Evolutionary conservation across 2,329 filamentous ascomycete species (phyloP), one percentile per base, ranked within the genome.

Genomic region (Fusarium sororula): DNA sequence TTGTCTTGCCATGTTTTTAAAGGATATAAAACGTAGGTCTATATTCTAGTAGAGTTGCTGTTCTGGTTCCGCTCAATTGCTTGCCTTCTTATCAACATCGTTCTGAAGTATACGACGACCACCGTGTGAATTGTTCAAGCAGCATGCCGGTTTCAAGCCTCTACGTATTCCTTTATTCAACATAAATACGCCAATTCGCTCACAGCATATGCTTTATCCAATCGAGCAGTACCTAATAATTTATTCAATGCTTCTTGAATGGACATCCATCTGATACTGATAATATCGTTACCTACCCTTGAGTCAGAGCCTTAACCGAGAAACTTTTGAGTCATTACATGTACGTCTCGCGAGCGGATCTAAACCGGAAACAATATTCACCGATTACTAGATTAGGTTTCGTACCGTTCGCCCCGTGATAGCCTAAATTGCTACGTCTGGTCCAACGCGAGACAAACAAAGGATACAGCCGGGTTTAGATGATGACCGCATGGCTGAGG

Each of bases 121-220:
- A 24, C 24, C 24, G 24, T 24, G 24, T 24, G 24, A 9, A 11
- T 24, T 24, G 5, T 24, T 11, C 1, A 18, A 1, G 0, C 12
- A 24, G 11, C 42, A 18, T 8, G 11, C 5, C 7, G 5, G 5
- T 7, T 7, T 9, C 3, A 45, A 18, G 12, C 7, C 17, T 13
- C n/a, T 2, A 12, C 7, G 7, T 35, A 17, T 26, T 44, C 5
- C 9, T 6, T 24, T 8, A 3, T 24, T 24, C 24, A 24, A 24
- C 5, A 14, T 12, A 26, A 4, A 17, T 20, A 20, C 3, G 2
- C 12, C 5, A 28, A 10, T 3, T 10, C 1, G 0, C 13, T 22
- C 5, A 17, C 10, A 35, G 6, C 2, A 20, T 20, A 0, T 24
- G 2, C 0, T 3, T 10, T 7, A 5, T 18, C 10, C 0, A 0